A percentile compares a stretch with the other conserved stretches of the same genome.
Evolutionary conservation across 495 filamentous ascomycete genomes (phyloP).

Genomic region (Penicillium maclennaniae): DNA sequence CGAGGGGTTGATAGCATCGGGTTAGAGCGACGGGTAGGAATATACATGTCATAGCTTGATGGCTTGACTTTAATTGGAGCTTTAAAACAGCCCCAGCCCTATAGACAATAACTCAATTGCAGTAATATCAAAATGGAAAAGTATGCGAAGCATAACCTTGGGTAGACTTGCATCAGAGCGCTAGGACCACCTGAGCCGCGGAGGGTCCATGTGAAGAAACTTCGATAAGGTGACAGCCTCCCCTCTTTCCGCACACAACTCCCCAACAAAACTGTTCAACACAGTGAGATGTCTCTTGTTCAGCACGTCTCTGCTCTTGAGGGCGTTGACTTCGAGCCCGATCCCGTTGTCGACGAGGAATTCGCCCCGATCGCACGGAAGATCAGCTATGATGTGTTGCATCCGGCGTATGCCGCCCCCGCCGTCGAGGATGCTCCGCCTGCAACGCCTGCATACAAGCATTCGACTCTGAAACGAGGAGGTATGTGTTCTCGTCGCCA

Average conservation of each 20-base stretch:
- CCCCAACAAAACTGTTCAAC: conserved; percentile 11
- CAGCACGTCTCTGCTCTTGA: conserved; percentile 42
- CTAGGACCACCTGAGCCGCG: background rate
- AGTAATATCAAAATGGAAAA: too few species aligned
- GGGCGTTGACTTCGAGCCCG: conserved; percentile 36
- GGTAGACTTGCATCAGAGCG: background rate
- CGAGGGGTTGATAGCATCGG: background rate
- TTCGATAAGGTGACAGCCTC: background rate
- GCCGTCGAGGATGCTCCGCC: conserved; percentile 3
- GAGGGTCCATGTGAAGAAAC: background rate
- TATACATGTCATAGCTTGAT: background rate
- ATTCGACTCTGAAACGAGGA: conserved; percentile 5
- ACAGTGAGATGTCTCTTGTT: conserved; percentile 37
- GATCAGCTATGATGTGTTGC: conserved; percentile 18
- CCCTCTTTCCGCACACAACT: background rate
- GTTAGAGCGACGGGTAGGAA: background rate
- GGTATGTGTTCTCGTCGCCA: conserved; percentile 13
- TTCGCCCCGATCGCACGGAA: conserved; percentile 5
- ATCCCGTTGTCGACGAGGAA: conserved; percentile 15
- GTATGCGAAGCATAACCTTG: too few species aligned
- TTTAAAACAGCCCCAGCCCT: too few species aligned
- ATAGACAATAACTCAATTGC: too few species aligned
- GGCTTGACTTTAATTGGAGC: too few species aligned
- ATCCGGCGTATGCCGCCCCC: conserved; percentile 3
- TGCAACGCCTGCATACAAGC: conserved; percentile 11